Conservation (phyloP, 2,329 filamentous ascomycete genomes). For the Talaromyces sp. region DNA sequence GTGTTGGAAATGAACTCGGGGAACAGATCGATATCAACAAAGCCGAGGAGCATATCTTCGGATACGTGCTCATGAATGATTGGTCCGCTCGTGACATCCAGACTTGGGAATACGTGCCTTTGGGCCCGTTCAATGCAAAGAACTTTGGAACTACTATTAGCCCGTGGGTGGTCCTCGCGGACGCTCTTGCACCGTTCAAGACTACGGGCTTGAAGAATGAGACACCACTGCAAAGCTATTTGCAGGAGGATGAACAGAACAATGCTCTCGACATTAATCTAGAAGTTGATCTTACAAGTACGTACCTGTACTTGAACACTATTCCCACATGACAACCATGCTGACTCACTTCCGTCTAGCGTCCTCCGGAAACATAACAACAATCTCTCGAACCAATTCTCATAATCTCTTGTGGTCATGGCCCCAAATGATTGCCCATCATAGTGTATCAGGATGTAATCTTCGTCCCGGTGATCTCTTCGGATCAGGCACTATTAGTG, state of each 20-base stretch:
- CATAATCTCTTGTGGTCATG: conserved; percentile 5
- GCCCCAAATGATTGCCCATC: conserved; percentile 4
- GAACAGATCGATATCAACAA: conserved; percentile 59
- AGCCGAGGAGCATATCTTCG: conserved; percentile 73
- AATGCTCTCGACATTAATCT: conserved; percentile 67
- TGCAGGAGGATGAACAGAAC: conserved; percentile 57
- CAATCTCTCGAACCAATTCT: not conserved
- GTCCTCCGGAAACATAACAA: not conserved
- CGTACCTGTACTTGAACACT: not conserved
- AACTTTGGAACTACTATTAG: conserved; percentile 77
- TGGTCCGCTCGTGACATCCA: conserved; percentile 84
- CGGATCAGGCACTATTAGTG: conserved; percentile 7
- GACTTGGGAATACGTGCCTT: conserved; percentile 76
- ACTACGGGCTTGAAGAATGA: conserved; percentile 50
- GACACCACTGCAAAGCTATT: conserved; percentile 59
- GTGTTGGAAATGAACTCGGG: conserved; percentile 62
- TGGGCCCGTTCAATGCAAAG: conserved; percentile 80
- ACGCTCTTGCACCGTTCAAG: conserved; percentile 69
- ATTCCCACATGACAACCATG: not conserved
- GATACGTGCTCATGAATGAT: conserved; percentile 79
- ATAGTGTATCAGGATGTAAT: not conserved
- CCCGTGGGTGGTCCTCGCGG: conserved; percentile 73
- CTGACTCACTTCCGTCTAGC: not conserved
- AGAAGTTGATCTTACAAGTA: conserved; percentile 53
- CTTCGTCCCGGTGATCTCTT: conserved; percentile 4